Evolutionary conservation across 1,284 basidiomycete species (phyloP).

Genomic region (Mycosarcoma maydis): DNA sequence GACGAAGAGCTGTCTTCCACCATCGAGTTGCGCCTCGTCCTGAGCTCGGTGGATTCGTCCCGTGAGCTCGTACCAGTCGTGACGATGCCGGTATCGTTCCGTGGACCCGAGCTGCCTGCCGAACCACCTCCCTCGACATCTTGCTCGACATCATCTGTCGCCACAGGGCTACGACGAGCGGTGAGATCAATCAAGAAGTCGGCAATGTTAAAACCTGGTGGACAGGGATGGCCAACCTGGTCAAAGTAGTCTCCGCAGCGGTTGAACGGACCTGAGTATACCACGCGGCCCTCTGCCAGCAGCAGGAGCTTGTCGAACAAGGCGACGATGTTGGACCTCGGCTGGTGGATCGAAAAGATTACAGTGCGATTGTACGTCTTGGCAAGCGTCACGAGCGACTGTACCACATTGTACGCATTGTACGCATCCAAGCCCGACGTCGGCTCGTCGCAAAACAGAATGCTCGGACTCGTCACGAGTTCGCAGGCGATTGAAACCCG

Average conservation of each 20-base stretch:
- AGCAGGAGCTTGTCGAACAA: constrained; percentile 91
- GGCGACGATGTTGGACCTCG: constrained; percentile 95
- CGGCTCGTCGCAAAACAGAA: constrained; percentile 95
- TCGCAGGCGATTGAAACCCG: constrained; percentile 89
- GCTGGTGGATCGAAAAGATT: constrained; percentile 97
- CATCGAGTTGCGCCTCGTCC: constrained; percentile 71
- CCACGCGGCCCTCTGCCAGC: constrained; percentile 74
- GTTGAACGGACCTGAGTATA: constrained; percentile 81
- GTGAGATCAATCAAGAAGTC: constrained; percentile 70
- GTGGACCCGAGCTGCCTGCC: constrained; percentile 1
- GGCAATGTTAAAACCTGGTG: constrained; percentile 94
- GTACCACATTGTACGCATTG: constrained; percentile 94
- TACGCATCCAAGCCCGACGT: constrained; percentile 89
- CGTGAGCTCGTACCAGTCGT: constrained; percentile 32
- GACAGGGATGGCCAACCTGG: constrained; percentile 82
- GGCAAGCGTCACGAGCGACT: constrained; percentile 84
- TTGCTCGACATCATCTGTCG: neutral
- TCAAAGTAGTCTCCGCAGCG: constrained; percentile 84
- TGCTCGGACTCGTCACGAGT: constrained; percentile 92
- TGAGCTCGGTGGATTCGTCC: constrained; percentile 70
- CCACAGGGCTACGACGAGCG: constrained; percentile 9
- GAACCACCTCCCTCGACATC: constrained; percentile 23
- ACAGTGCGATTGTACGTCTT: constrained; percentile 92
- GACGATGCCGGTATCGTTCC: constrained; percentile 29
- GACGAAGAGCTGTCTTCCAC: constrained; percentile 70